Base-by-base conservation (phyloP, 345 rosid genomes). In the Arabis hirsuta region DNA sequence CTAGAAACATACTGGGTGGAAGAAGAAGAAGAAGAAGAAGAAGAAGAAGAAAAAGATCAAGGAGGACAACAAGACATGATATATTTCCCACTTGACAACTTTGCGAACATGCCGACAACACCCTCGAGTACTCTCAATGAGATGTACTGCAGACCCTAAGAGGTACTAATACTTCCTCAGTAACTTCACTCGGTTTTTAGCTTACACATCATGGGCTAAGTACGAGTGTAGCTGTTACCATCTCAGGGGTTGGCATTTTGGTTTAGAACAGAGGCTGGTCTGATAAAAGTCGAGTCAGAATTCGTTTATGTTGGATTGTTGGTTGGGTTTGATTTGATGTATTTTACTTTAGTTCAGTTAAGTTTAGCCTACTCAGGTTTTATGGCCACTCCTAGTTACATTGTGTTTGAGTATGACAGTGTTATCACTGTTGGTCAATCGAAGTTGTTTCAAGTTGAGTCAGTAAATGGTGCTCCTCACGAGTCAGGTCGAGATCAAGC, bases 1-100 rank as follows among this genome's bases (percentile, higher is more conserved):
- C 86, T 87, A 0, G 86, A 87, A 79, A 80, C 92, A 39, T 85
- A 83, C 71, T 87, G 89, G 92, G 12, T 79, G 47, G 80, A 79
- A 43, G 83, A 76, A 44, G 71, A 70, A 39, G 79, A 73, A 29
- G 94, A 82, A 27, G 77, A 74, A 32, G 76, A 71, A 38, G 46
- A 16, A 16, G 16, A 16, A 16, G 16, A 16, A 16, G n/a, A n/a
- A n/a, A n/a, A 56, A 27, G 76, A 71, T 11, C 86, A 85, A 50
- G 67, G 60, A 56, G 66, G 61, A 71, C 36, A 65, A 57, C 56
- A 71, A 57, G 72, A 76, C 62, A 71, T 76, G 38, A 8, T 65
- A 27, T 65, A 55, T 64, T 43, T 24, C 55, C 62, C 76, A 51
- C 2, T 14, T 14, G 76, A 58, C 32, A 65, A 71, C 52, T 57